Evolutionary conservation across 441 rosid species (phyloP), one percentile per base, ranked within the genome.

Genomic region (Croton laevigatus): DNA sequence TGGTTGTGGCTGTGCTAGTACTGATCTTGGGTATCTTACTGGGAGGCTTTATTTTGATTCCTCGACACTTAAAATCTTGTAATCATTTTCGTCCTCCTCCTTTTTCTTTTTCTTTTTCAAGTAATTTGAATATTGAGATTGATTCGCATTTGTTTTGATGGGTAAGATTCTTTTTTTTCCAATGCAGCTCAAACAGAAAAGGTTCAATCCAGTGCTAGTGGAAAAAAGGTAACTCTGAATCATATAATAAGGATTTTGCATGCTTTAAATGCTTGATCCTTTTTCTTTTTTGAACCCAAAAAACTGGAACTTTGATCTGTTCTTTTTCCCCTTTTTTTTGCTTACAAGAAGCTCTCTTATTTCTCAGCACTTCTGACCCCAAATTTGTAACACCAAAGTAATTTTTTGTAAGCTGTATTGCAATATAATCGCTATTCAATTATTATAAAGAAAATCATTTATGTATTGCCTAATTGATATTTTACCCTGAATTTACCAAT

Each of bases 21-120:
- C 45, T 85, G 73, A 48, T 88, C 63, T 68, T 88, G 76, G 84
- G 82, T 14, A 55, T 83, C 45, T 54, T 85, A 34, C 69, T 84
- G 69, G 89, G 87, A 27, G 81, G 75, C 64, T 77, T 85, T 62
- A 36, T 87, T 53, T 71, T 84, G 66, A 75, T 77, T 34, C 87
- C 88, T 6, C 49, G 88, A 66, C 61, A 49, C 51, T 65, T 70
- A 42, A 82, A 84, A 82, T 74, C 82, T 62, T 86, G 89, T 86
- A 76, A n/a, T 13, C 45, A 20, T 36, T 59, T 63, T 49, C 32
- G 32, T 2, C 32, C 32, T 14, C 1, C 19, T 19, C 22, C 0
- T 46, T 8, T 22, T 19, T 0, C 44, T 6, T 65, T 60, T 12
- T 9, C 3, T 32, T 14, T 38, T 66, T 69, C 45, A 51, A 11